Evolutionary conservation across 768 basidiomycete species (phyloP).

Genomic region (Lactarius hengduanensis): DNA sequence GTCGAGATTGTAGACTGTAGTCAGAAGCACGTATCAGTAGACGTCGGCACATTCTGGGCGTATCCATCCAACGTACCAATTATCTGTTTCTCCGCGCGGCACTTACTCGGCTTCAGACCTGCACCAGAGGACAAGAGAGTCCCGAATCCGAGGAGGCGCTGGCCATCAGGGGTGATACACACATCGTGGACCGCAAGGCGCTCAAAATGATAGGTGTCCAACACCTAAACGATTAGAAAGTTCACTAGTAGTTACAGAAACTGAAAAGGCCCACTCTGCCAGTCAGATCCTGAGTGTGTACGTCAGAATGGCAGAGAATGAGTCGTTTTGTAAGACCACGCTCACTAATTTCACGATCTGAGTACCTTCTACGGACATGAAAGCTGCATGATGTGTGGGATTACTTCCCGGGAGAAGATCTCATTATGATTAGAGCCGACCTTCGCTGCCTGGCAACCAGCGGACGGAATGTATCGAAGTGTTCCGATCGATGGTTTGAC

Average conservation of each 20-base stretch:
- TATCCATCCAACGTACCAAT: constrained; percentile 47
- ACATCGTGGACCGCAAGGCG: constrained; percentile 68
- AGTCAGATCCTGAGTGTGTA: constrained; percentile 48
- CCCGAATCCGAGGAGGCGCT: constrained; percentile 64
- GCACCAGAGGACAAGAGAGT: constrained; percentile 61
- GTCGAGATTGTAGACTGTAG: constrained; percentile 63
- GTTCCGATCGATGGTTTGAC: constrained; percentile 58
- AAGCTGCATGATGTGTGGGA: constrained; percentile 42
- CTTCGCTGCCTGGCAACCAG: constrained; percentile 65
- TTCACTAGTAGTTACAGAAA: neutral
- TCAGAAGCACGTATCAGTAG: neutral
- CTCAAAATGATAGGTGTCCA: constrained; percentile 58
- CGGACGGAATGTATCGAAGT: constrained; percentile 57
- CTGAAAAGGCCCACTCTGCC: constrained; percentile 41
- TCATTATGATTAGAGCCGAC: constrained; percentile 35
- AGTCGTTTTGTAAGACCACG: neutral
- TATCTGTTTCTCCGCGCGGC: constrained; percentile 71
- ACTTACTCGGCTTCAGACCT: constrained; percentile 67
- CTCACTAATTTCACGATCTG: constrained; percentile 59
- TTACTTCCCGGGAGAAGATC: neutral
- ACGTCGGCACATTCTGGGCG: neutral
- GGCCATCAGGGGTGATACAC: constrained; percentile 63
- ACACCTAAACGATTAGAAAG: constrained; percentile 32
- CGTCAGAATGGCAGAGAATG: constrained; percentile 4
- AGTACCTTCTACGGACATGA: constrained; percentile 68